phyloP scores from a whole-genome alignment of 345 rosid genomes.

The Salix udensis region DNA sequence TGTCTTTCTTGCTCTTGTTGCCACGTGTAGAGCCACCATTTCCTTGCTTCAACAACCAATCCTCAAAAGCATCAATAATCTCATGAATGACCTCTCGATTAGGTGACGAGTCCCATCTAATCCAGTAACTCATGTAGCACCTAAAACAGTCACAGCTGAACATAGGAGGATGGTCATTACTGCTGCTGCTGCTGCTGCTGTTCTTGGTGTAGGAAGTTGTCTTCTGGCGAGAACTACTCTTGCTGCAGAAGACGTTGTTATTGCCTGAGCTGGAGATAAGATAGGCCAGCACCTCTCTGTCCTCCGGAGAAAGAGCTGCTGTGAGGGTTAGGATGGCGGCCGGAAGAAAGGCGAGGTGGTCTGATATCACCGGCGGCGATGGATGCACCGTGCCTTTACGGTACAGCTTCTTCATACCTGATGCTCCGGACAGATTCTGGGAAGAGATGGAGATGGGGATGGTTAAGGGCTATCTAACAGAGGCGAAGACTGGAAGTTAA shows the following conservation, averaged over 20 bases:
- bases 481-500: background rate
- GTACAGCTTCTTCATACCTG: constrained; percentile 70
- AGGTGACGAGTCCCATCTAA: constrained; percentile 76
- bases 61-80: constrained; percentile 74
- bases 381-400: constrained; percentile 73
- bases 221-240: background rate
- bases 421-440: background rate
- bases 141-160: constrained; percentile 71
- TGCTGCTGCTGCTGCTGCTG: background rate
- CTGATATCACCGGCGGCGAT: constrained; percentile 42
- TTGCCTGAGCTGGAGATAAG: constrained; percentile 50
- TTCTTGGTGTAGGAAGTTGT: background rate
- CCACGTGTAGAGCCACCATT: constrained; percentile 16
- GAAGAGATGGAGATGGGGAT: background rate
- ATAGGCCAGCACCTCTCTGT: constrained; percentile 61
- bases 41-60: constrained; percentile 21
- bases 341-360: constrained; percentile 61
- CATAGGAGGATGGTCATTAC: constrained; percentile 42
- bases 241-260: background rate
- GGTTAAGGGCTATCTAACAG: background rate
- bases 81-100: constrained; percentile 76
- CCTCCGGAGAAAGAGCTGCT: constrained; percentile 56
- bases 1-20: constrained; percentile 34
- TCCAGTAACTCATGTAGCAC: constrained; percentile 82
- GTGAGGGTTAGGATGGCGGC: constrained; percentile 64